Evolutionary conservation across 345 rosid genomes (phyloP), one percentile per base, ranked within the genome.

Genomic region (Gynandropsis gynandra): DNA sequence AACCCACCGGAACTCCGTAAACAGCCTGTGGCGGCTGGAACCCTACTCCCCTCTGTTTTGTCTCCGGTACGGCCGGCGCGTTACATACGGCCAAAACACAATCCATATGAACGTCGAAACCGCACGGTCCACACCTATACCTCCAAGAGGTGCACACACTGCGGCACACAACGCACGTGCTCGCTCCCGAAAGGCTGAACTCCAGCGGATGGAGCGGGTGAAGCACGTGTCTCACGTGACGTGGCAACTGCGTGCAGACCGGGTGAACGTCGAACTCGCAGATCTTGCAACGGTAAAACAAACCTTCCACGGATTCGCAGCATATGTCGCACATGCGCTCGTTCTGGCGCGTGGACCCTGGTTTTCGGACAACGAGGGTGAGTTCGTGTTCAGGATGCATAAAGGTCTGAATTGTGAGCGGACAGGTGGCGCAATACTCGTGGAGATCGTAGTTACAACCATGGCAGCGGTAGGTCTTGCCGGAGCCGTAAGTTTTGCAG

Each of bases 251-350:
- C 8, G 75, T 66, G 64, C 79, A 71, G 1, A 49, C 12, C 0
- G 75, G 73, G 50, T 79, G 76, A 9, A 63, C 62, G 31, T 79
- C 65, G 16, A 75, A 71, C 18, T 62, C 68, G 18, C 77, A 76
- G 6, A 40, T n/a, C 59, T 44, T 36, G 64, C 75, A 73, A 41
- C 67, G 35, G 17, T 70, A 76, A 65, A 60, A 67, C 16, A 78
- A 57, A 7, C 79, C 75, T 18, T 47, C 61, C 1, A 73, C 58
- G 1, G 21, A 36, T n/a, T 66, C 64, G 16, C 59, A 1, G 54
- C 81, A 79, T 3, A 73, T 50, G 36, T 63, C 65, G 7, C 80
- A 75, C 15, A 13, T 47, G 0, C 66, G 64, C 1, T 46, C 21
- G 27, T 15, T 69, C 45, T 56, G 52, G 27, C 60, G 59, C 8